phyloP scores from a whole-genome alignment of 1,284 basidiomycete species.

The Cryptococcus sp. region DNA sequence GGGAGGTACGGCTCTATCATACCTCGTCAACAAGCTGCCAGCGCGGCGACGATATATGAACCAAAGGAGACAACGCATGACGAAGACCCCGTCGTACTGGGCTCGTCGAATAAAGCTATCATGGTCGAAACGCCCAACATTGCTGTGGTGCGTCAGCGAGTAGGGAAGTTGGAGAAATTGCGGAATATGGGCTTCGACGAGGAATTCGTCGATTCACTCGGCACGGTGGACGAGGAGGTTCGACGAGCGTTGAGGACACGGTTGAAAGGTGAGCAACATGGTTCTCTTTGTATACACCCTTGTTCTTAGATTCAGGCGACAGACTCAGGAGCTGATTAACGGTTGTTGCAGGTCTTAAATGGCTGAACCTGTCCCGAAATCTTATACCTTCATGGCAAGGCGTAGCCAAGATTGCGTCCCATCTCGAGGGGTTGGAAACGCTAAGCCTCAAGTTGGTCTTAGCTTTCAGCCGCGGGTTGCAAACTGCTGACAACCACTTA shows the following conservation, averaged over 20 bases:
- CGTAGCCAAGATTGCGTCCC: conserved; percentile 65
- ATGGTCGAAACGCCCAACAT: conserved; percentile 83
- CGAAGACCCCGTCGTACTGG: conserved; percentile 60
- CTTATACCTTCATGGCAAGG: conserved; percentile 72
- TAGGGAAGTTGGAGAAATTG: conserved; percentile 67
- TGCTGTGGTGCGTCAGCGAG: conserved; percentile 70
- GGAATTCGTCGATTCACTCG: conserved; percentile 60
- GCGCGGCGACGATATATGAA: conserved; percentile 1
- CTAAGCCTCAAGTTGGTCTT: conserved; percentile 71
- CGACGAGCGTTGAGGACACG: conserved; percentile 28
- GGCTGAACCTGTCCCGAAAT: conserved; percentile 78
- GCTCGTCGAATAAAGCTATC: conserved; percentile 78
- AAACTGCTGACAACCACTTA: conserved; percentile 22
- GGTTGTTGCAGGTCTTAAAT: conserved; percentile 63
- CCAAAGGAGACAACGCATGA: conserved; percentile 4
- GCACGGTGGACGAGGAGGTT: conserved; percentile 54
- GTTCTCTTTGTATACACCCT: neutral
- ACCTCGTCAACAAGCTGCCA: neutral
- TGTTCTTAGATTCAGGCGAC: neutral
- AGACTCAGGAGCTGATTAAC: neutral
- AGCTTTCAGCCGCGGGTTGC: conserved; percentile 1
- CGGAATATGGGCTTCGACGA: conserved; percentile 76
- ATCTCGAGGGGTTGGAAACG: conserved; percentile 65
- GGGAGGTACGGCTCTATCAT: conserved; percentile 62
- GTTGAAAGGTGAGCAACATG: conserved; percentile 25